A percentile compares a stretch with the other conserved stretches of the same genome.
These are phyloP conservation scores for Chamaecyparis obtusa DNA, from an alignment of 75 land plant genomes.

Conservation along the genomic window DNA sequence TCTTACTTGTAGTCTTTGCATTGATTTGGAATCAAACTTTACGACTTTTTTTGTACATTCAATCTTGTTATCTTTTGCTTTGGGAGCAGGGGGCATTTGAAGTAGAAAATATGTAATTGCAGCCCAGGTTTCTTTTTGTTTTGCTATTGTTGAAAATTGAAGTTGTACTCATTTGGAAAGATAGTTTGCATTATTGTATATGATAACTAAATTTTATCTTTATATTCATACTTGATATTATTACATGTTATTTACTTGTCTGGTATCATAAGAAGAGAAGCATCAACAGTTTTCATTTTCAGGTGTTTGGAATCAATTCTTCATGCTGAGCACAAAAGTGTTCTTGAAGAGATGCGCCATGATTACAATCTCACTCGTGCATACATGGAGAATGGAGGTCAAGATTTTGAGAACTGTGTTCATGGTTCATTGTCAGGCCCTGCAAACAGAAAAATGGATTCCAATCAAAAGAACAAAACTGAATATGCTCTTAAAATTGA, in stretches of 20 bases:
- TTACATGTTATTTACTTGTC: not conserved
- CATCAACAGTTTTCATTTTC: conserved; percentile 3
- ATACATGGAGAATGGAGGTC: not conserved
- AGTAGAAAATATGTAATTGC: not conserved
- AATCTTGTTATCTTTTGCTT: not conserved
- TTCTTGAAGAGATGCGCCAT: conserved; percentile 80
- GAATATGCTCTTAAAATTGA: not conserved
- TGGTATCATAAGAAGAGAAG: not conserved
- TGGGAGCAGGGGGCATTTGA: conserved; percentile 1
- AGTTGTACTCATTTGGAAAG: not conserved
- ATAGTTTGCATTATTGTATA: not conserved
- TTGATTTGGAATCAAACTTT: not conserved
- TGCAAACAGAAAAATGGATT: not conserved
- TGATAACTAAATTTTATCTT: not conserved
- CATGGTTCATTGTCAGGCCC: not conserved
- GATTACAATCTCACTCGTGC: conserved; percentile 44
- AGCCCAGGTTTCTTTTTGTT: not conserved
- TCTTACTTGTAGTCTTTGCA: not conserved
- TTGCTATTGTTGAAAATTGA: not conserved
- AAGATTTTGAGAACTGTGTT: conserved; percentile 8
- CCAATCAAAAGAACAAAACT: not conserved
- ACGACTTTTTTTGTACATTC: not conserved
- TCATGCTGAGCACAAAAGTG: conserved; percentile 87
- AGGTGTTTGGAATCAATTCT: conserved; percentile 87
- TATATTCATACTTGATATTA: not conserved